These are phyloP conservation scores for Echeveria elegans DNA, from an alignment of 164 flowering plant species.

Conservation along the genomic window DNA sequence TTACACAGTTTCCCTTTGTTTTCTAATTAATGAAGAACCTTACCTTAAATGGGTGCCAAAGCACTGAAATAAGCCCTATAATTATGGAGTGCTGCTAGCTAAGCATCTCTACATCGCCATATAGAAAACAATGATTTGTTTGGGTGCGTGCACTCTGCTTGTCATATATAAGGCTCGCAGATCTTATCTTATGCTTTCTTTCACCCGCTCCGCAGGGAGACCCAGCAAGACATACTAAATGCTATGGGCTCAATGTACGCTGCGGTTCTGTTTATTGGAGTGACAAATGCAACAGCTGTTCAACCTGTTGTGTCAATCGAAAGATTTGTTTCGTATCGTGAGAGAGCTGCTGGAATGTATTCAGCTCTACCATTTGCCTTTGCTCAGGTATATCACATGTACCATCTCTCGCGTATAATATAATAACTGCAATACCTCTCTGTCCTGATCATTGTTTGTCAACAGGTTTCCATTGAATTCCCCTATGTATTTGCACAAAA, in stretches of 20 bases:
- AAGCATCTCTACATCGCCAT: too few relatives aligned
- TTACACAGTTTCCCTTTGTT: too few relatives aligned
- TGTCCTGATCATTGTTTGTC: neutral
- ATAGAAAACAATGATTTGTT: too few relatives aligned
- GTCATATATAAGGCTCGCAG: neutral
- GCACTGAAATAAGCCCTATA: too few relatives aligned
- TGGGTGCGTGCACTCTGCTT: too few relatives aligned
- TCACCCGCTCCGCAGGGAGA: slow-evolving; percentile 42
- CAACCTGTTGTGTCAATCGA: slow-evolving; percentile 96
- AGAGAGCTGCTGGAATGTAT: slow-evolving; percentile 96
- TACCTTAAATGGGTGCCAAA: too few relatives aligned
- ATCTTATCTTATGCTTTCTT: neutral
- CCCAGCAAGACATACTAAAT: slow-evolving; percentile 68
- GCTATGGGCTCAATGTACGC: slow-evolving; percentile 98
- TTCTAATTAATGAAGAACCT: neutral
- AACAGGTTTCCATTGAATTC: slow-evolving; percentile 89
- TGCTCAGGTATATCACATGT: slow-evolving; percentile 55
- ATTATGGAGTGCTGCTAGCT: too few relatives aligned
- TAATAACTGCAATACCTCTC: too few relatives aligned
- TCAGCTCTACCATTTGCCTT: slow-evolving; percentile 93
- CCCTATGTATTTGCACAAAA: slow-evolving; percentile 85
- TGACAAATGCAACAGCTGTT: slow-evolving; percentile 82
- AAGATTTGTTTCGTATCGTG: slow-evolving; percentile 93
- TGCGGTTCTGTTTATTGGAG: slow-evolving; percentile 81
- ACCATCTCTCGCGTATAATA: neutral